Evolutionary conservation across 2,329 filamentous ascomycete genomes (phyloP).

Genomic region (Diplodia corticola): DNA sequence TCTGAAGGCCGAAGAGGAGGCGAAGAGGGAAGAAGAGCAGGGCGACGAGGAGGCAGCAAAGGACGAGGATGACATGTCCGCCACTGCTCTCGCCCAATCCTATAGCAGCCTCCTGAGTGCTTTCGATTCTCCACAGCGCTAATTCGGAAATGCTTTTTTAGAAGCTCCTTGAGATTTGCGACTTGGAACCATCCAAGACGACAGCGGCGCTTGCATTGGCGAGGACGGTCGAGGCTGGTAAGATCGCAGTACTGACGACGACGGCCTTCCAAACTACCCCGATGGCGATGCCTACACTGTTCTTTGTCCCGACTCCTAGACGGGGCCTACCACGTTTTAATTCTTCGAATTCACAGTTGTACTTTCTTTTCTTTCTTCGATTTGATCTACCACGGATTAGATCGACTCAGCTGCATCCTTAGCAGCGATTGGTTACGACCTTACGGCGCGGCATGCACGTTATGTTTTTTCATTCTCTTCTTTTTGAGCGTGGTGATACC

Average conservation of each 20-base stretch:
- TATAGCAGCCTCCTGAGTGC: not conserved
- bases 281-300: not conserved
- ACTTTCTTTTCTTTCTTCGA: not conserved
- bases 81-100: not conserved
- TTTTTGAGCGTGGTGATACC: not conserved
- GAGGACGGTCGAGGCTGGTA: not conserved
- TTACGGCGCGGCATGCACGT: slow-evolving; percentile 21
- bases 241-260: not conserved
- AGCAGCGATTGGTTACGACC: slow-evolving; percentile 13
- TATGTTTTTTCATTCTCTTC: slow-evolving; percentile 15
- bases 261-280: not conserved
- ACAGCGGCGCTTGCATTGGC: slow-evolving; percentile 7
- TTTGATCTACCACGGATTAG: not conserved
- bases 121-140: slow-evolving; percentile 10
- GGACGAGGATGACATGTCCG: slow-evolving; percentile 18
- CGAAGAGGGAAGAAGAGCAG: slow-evolving; percentile 1
- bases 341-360: not conserved
- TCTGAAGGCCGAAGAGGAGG: slow-evolving; percentile 2
- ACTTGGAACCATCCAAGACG: slow-evolving; percentile 16
- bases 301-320: not conserved
- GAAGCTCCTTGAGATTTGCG: slow-evolving; percentile 4
- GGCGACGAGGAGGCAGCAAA: not conserved
- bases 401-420: slow-evolving; percentile 5
- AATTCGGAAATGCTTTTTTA: not conserved
- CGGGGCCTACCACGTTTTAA: not conserved